A percentile compares a stretch with the other conserved stretches of the same genome.
Conservation (phyloP, 1,139 yeast species). For the Hansenula sp. region DNA sequence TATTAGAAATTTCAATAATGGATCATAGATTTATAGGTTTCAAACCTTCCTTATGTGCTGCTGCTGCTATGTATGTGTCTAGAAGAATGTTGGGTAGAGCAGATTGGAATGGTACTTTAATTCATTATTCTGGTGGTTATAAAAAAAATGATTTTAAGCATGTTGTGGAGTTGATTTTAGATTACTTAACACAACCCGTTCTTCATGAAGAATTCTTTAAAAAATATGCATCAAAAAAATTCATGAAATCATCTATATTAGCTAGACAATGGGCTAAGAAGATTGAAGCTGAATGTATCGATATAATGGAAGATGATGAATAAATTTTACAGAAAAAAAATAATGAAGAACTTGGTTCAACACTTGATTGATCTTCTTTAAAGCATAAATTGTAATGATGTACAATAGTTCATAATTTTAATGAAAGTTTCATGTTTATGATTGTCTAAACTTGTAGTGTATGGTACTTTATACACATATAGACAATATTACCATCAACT, state of each 20-base stretch:
- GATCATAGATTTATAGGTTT: slow-evolving; percentile 75
- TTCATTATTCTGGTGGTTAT: slow-evolving; percentile 88
- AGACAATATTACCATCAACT: too few relatives aligned
- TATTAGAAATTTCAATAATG: slow-evolving; percentile 75
- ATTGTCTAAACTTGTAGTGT: neutral
- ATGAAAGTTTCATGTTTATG: too few relatives aligned
- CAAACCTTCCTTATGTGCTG: slow-evolving; percentile 81
- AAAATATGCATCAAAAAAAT: slow-evolving; percentile 87
- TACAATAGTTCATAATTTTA: too few relatives aligned
- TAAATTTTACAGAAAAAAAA: neutral
- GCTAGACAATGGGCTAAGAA: slow-evolving; percentile 89
- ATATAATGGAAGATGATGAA: slow-evolving; percentile 24
- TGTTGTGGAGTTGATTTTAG: slow-evolving; percentile 69
- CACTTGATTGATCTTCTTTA: too few relatives aligned
- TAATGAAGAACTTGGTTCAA: neutral
- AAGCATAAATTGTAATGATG: too few relatives aligned
- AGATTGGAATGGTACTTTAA: slow-evolving; percentile 73
- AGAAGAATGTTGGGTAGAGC: slow-evolving; percentile 60
- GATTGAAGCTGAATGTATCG: slow-evolving; percentile 31
- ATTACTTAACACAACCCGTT: slow-evolving; percentile 75
- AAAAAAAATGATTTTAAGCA: slow-evolving; percentile 66
- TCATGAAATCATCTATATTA: slow-evolving; percentile 84
- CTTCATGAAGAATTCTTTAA: slow-evolving; percentile 91
- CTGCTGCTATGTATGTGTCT: slow-evolving; percentile 89
- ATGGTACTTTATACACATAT: neutral